These are phyloP conservation scores for Didymella segeticola DNA, from an alignment of 2,329 filamentous ascomycete species.

Conservation along the genomic window DNA sequence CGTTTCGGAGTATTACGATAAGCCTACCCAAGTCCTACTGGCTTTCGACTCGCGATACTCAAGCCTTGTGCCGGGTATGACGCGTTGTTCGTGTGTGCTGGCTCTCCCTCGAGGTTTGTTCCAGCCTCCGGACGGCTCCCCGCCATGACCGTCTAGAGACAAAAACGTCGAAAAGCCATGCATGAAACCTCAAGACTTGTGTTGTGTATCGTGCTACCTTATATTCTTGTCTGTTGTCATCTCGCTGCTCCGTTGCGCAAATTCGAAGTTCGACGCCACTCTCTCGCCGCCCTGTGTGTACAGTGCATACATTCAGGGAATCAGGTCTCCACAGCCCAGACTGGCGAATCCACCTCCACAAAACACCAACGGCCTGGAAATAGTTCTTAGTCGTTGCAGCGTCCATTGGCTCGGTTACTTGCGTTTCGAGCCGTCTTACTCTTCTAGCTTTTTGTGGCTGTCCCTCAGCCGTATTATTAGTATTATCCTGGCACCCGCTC, in stretches of 20 bases:
- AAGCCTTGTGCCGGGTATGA: slow-evolving; percentile 31
- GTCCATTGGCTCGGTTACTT: slow-evolving; percentile 13
- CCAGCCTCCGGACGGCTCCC: slow-evolving; percentile 38
- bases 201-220: slow-evolving; percentile 11
- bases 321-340: slow-evolving; percentile 17
- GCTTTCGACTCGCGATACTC: slow-evolving; percentile 12
- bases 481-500: slow-evolving; percentile 9
- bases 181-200: background rate
- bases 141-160: slow-evolving; percentile 32
- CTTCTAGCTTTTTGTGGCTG: slow-evolving; percentile 3
- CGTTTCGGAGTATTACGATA: slow-evolving; percentile 19
- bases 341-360: slow-evolving; percentile 18
- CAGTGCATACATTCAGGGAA: background rate
- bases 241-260: background rate
- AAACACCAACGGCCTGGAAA: slow-evolving; percentile 10
- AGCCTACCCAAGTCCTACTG: slow-evolving; percentile 16
- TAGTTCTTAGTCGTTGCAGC: background rate
- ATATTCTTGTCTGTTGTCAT: background rate
- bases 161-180: slow-evolving; percentile 14
- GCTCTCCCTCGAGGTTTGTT: slow-evolving; percentile 23
- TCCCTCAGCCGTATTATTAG: slow-evolving; percentile 16
- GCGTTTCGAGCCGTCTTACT: slow-evolving; percentile 4
- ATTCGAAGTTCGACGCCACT: background rate
- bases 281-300: background rate
- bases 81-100: slow-evolving; percentile 34